Base-by-base conservation (phyloP, 306 rosid species). In the Adenanthera pavonina region DNA sequence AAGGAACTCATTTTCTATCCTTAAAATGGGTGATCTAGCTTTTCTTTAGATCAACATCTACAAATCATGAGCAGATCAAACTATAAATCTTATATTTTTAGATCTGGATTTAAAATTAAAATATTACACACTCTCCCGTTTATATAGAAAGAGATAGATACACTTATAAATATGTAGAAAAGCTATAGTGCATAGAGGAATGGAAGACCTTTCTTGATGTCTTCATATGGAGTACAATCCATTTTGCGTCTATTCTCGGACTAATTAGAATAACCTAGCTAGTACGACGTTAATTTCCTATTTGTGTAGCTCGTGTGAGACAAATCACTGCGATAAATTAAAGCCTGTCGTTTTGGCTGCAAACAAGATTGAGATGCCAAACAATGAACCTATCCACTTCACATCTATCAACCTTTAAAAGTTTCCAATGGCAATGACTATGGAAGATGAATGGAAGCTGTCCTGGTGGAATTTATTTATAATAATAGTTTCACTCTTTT, bases 361-460 rank as follows among this genome's bases (percentile, higher is more conserved):
- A 57, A 72, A 69, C 35, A 2, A 52, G 11, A 54, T 53, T 12
- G 61, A 75, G 84, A 79, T 80, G 78, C 82, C 52, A 34, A 82
- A 62, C 81, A 82, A 75, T 71, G 82, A 80, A 82, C 74, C 81
- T 78, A 4, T 68, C 68, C 40, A 3, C 2, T 47, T 62, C 12
- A 16, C 8, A n/a, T 1, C 79, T 35, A 62, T 62, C 44, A 6
- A 17, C 49, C 76, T 75, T 73, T 70, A 59, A 30, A 34, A 62
- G 65, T 49, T 69, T 67, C 53, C 30, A 16, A 16, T 16, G 86
- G 69, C 34, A 60, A 56, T 61, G 80, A 83, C 86, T n/a, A 53
- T 65, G 86, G 85, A 86, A 84, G 78, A 70, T 76, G 36, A 76
- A 72, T 44, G 86, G 86, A 86, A 86, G 84, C 76, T 71, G 43